These are phyloP conservation scores for Endotrypanum monterogeii DNA, from an alignment of 208 protist genomes.

Conservation along the genomic window DNA sequence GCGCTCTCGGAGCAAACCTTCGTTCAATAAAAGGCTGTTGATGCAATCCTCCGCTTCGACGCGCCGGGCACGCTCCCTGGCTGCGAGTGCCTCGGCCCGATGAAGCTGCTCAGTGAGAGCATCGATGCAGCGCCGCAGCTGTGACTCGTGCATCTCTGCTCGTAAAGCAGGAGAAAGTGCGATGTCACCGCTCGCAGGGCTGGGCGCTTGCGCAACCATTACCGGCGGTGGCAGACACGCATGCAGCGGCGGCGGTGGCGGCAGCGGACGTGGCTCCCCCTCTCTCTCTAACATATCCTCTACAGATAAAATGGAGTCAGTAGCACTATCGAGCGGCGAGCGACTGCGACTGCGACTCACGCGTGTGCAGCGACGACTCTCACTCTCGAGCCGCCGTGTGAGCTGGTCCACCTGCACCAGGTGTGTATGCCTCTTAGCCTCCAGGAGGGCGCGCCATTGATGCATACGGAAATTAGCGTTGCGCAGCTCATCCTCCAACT, in stretches of 20 bases:
- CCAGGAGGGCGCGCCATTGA: slow-evolving; percentile 38
- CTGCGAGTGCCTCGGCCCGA: background rate
- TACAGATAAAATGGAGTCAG: background rate
- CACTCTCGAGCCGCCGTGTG: slow-evolving; percentile 27
- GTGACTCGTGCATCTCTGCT: background rate
- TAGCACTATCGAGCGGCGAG: slow-evolving; percentile 3
- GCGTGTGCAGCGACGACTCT: slow-evolving; percentile 23
- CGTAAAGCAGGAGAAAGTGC: background rate
- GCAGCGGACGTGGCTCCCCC: too few relatives aligned
- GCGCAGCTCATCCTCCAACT: slow-evolving; percentile 33
- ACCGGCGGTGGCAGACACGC: background rate
- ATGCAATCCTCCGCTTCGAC: background rate
- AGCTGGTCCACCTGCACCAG: slow-evolving; percentile 37
- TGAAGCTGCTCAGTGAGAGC: slow-evolving; percentile 2
- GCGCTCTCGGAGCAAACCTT: background rate
- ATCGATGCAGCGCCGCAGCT: background rate
- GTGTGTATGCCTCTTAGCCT: slow-evolving; percentile 37
- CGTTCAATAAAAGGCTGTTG: background rate
- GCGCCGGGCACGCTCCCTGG: slow-evolving; percentile 1
- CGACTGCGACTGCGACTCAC: slow-evolving; percentile 19
- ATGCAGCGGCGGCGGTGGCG: background rate
- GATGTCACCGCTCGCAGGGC: background rate
- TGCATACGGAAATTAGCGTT: slow-evolving; percentile 32
- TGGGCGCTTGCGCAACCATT: background rate
- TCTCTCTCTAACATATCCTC: background rate